Conservation (phyloP, 371 early-diverging fungal genomes). For the Syncephalastrum racemosum region DNA sequence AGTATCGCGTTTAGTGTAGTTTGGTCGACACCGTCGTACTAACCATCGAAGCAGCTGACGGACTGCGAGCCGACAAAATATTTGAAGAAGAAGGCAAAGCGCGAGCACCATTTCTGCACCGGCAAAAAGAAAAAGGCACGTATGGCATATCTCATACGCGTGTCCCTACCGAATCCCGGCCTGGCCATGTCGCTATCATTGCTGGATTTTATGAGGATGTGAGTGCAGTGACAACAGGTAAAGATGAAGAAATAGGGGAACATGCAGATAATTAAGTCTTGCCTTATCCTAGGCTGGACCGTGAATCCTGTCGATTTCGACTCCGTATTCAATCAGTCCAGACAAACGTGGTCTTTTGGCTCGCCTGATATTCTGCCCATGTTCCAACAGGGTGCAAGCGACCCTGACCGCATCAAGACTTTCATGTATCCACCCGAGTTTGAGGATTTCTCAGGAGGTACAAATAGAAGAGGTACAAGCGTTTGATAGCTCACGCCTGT, state of each 20-base stretch:
- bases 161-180: conserved; percentile 98
- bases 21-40: neutral
- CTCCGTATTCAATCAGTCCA: conserved; percentile 89
- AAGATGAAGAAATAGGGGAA: neutral
- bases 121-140: conserved; percentile 65
- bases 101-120: conserved; percentile 77
- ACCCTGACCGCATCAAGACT: conserved; percentile 74
- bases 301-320: conserved; percentile 97
- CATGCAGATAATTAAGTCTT: neutral
- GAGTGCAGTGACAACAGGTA: conserved; percentile 93
- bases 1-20: conserved; percentile 11
- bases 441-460: conserved; percentile 88
- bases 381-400: conserved; percentile 91
- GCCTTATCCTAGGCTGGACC: conserved; percentile 81
- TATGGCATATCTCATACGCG: conserved; percentile 96
- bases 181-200: conserved; percentile 96
- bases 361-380: conserved; percentile 96
- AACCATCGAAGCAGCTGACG: conserved; percentile 66
- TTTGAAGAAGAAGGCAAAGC: conserved; percentile 61
- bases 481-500: conserved; percentile 1
- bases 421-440: conserved; percentile 87
- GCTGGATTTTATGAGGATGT: conserved; percentile 98
- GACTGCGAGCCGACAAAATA: conserved; percentile 90
- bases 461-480: conserved; percentile 1
- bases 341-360: conserved; percentile 96